Conservation (phyloP, 2,329 filamentous ascomycete species). For the Pestalotiopsis sp. region DNA sequence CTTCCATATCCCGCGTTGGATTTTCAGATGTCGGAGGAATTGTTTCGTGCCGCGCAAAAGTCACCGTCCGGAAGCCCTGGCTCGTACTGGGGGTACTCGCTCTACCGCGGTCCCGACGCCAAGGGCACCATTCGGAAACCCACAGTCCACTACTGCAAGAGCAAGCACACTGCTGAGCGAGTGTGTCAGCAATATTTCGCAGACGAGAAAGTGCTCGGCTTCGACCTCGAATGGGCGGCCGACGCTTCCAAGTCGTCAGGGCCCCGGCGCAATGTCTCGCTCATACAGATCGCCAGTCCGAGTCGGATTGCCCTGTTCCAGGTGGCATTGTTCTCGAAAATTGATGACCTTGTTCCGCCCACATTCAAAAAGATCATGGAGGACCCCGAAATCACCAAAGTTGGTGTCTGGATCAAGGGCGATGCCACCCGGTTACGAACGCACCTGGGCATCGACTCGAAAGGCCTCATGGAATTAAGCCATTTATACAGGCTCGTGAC, state of each 20-base stretch:
- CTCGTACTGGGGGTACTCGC: constrained; percentile 69
- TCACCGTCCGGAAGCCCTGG: constrained; percentile 44
- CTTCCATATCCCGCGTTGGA: constrained; percentile 21
- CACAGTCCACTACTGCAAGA: constrained; percentile 78
- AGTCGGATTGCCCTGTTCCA: constrained; percentile 82
- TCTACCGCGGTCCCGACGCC: constrained; percentile 62
- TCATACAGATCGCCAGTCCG: constrained; percentile 82
- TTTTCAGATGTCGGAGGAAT: constrained; percentile 49
- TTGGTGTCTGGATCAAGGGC: constrained; percentile 74
- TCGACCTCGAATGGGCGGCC: constrained; percentile 84
- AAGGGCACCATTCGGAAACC: constrained; percentile 53
- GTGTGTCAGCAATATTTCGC: constrained; percentile 68
- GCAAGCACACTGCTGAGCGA: constrained; percentile 66
- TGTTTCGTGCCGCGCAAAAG: constrained; percentile 51
- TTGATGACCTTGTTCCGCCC: constrained; percentile 66
- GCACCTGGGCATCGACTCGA: constrained; percentile 65
- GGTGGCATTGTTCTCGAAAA: constrained; percentile 63
- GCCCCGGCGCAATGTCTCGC: constrained; percentile 71
- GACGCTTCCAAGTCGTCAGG: constrained; percentile 48
- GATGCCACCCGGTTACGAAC: constrained; percentile 71
- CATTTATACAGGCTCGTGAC: constrained; percentile 80
- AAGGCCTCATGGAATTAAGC: constrained; percentile 78
- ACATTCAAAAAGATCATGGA: constrained; percentile 74
- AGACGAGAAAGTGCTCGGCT: constrained; percentile 73
- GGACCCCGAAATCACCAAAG: constrained; percentile 69